These are phyloP conservation scores for Colletotrichum scovillei DNA, from an alignment of 2,329 filamentous ascomycete genomes.

Conservation along the genomic window DNA sequence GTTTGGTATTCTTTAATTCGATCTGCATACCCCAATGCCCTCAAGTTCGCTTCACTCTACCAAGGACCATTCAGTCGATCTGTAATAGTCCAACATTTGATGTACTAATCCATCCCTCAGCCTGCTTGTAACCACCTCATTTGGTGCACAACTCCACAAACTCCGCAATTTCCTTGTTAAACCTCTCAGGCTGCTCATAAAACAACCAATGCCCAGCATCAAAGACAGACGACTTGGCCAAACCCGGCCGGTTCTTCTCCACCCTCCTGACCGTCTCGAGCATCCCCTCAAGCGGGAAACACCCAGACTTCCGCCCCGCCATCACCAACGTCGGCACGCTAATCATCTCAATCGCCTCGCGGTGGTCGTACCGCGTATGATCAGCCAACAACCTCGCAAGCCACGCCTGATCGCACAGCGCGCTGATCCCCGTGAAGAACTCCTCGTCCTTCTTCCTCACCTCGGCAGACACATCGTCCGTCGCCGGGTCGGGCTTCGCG, in stretches of 20 bases:
- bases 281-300: conserved; percentile 52
- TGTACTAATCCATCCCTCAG: background rate
- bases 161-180: conserved; percentile 45
- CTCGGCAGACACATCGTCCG: conserved; percentile 41
- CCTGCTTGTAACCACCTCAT: background rate
- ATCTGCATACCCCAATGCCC: background rate
- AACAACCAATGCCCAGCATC: conserved; percentile 54
- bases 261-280: conserved; percentile 47
- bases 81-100: background rate
- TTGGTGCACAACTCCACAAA: conserved; percentile 17
- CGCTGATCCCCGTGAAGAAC: conserved; percentile 49
- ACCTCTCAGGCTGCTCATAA: conserved; percentile 51
- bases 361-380: conserved; percentile 54
- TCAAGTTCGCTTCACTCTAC: background rate
- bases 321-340: conserved; percentile 48
- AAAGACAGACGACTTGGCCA: conserved; percentile 45
- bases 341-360: conserved; percentile 51
- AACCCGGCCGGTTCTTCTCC: conserved; percentile 36
- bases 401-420: conserved; percentile 49
- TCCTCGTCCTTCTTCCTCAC: conserved; percentile 43
- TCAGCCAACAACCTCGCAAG: conserved; percentile 51
- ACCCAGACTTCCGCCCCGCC: conserved; percentile 49
- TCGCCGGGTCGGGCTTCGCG: conserved; percentile 37
- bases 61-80: background rate
- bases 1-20: background rate